A percentile compares a stretch with the other conserved stretches of the same genome.
These are phyloP conservation scores for Fusarium protoensiforme DNA, from an alignment of 2,329 filamentous ascomycete species.

Conservation along the genomic window DNA sequence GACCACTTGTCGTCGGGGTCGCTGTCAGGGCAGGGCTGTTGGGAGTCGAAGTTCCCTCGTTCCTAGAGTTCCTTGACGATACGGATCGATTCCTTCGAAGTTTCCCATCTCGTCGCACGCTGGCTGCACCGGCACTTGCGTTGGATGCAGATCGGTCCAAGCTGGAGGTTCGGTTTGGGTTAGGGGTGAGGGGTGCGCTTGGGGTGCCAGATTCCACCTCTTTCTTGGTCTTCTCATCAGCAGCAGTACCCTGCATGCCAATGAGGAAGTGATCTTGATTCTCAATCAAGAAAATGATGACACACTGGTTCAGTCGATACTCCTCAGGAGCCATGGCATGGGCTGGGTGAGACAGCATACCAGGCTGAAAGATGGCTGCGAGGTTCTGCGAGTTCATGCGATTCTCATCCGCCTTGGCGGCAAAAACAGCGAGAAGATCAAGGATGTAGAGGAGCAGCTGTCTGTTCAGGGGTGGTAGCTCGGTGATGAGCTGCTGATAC, in stretches of 20 bases:
- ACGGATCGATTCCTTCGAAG: slow-evolving; percentile 91
- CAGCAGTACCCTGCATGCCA: slow-evolving; percentile 98
- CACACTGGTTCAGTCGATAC: slow-evolving; percentile 94
- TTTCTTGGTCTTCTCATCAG: slow-evolving; percentile 80
- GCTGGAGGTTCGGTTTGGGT: slow-evolving; percentile 64
- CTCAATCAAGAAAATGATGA: slow-evolving; percentile 97
- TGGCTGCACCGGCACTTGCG: slow-evolving; percentile 89
- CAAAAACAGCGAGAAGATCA: slow-evolving; percentile 94
- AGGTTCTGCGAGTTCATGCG: slow-evolving; percentile 96
- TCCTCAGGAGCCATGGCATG: slow-evolving; percentile 97
- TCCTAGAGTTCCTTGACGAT: slow-evolving; percentile 86
- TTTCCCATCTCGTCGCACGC: slow-evolving; percentile 81
- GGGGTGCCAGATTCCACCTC: slow-evolving; percentile 77
- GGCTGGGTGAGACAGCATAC: slow-evolving; percentile 90
- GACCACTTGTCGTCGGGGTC: slow-evolving; percentile 66
- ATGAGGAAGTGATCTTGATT: slow-evolving; percentile 99
- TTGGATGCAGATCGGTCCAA: slow-evolving; percentile 78
- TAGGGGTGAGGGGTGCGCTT: slow-evolving; percentile 56
- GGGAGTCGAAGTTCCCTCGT: slow-evolving; percentile 78
- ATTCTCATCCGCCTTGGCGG: slow-evolving; percentile 95
- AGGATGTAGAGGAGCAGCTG: slow-evolving; percentile 96
- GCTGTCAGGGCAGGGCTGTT: slow-evolving; percentile 67
- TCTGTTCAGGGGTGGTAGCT: slow-evolving; percentile 90
- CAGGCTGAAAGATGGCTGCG: slow-evolving; percentile 96
- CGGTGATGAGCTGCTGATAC: slow-evolving; percentile 92